Percentiles rank a stretch among this genome's conserved stretches.
phyloP scores from a whole-genome alignment of 345 rosid genomes.

The Lumnitzera racemosa region DNA sequence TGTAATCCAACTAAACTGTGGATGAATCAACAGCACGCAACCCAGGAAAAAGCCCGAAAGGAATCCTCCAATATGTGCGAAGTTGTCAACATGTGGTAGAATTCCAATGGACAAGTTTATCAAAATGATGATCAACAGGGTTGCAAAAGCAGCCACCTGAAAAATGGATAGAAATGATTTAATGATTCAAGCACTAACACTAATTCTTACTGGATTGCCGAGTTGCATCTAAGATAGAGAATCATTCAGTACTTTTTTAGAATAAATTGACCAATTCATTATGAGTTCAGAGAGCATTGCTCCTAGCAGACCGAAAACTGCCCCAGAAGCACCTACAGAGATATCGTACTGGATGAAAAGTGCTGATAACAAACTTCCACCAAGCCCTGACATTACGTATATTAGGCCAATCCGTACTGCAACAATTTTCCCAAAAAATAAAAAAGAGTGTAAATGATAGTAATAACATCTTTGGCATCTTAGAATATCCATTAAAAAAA shows the following conservation, averaged over 20 bases:
- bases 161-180: neutral
- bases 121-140: conserved; percentile 52
- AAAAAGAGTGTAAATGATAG: neutral
- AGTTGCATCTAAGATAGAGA: neutral
- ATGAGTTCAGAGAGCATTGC: conserved; percentile 94
- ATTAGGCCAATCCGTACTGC: conserved; percentile 63
- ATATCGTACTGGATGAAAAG: conserved; percentile 71
- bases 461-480: neutral
- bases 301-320: conserved; percentile 86
- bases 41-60: conserved; percentile 82
- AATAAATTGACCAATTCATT: conserved; percentile 83
- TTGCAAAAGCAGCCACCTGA: conserved; percentile 57
- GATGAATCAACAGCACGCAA: conserved; percentile 73
- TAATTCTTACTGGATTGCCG: neutral
- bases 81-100: conserved; percentile 90
- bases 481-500: no score
- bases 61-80: conserved; percentile 94
- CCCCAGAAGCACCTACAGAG: conserved; percentile 98
- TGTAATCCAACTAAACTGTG: conserved; percentile 70
- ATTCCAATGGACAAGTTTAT: conserved; percentile 83
- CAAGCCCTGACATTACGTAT: conserved; percentile 81
- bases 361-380: conserved; percentile 92
- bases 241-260: conserved; percentile 49
- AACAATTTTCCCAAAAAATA: neutral
- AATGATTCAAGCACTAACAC: no score